Conservation (phyloP, 352 stramenopile species). For the Globisporangium cylindrosporum region DNA sequence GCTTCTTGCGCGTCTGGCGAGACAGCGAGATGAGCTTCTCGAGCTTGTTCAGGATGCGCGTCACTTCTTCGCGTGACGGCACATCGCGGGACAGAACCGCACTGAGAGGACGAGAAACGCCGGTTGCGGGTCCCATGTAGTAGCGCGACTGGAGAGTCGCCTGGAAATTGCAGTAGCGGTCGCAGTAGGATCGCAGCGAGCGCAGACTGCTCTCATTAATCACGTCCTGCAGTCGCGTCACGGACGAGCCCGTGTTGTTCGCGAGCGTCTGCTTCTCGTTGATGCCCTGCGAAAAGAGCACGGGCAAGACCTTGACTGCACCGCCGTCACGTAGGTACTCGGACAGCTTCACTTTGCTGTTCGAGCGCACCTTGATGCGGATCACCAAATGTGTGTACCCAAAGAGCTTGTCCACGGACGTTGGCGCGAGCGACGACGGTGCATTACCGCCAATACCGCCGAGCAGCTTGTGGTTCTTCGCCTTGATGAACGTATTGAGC, state of each 20-base stretch:
- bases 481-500: constrained; percentile 69
- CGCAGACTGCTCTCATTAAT: constrained; percentile 82
- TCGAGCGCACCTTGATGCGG: constrained; percentile 72
- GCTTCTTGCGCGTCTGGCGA: constrained; percentile 76
- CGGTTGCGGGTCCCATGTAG: constrained; percentile 17
- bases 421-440: constrained; percentile 38
- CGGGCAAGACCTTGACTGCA: constrained; percentile 62
- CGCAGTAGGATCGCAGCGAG: constrained; percentile 62
- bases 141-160: constrained; percentile 35
- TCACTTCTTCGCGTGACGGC: constrained; percentile 53
- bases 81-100: constrained; percentile 10
- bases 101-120: neutral
- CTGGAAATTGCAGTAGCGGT: constrained; percentile 76
- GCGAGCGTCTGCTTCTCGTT: constrained; percentile 92
- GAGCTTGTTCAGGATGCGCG: constrained; percentile 47
- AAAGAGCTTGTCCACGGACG: constrained; percentile 55
- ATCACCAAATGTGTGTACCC: constrained; percentile 74
- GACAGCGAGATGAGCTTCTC: constrained; percentile 72
- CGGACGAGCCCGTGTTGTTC: constrained; percentile 83
- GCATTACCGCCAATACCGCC: constrained; percentile 30
- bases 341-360: constrained; percentile 66
- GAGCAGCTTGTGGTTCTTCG: constrained; percentile 57
- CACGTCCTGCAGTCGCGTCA: constrained; percentile 74
- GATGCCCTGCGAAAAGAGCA: constrained; percentile 89
- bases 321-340: constrained; percentile 51